These are phyloP conservation scores for Ustilago trichophora DNA, from an alignment of 1,284 basidiomycete genomes.

Conservation along the genomic window DNA sequence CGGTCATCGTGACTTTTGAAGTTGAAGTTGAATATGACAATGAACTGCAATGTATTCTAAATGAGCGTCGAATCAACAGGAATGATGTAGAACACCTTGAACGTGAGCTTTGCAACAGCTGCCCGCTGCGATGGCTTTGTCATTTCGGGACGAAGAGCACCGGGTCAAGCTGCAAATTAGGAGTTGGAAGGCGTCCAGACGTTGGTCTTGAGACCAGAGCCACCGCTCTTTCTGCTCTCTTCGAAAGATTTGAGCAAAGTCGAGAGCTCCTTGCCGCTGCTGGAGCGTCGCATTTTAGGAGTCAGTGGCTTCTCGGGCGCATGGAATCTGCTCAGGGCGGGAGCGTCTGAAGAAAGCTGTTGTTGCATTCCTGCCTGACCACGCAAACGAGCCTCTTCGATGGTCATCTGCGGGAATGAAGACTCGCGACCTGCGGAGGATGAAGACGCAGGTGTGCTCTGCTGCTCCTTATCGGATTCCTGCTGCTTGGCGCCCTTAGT, in stretches of 20 bases:
- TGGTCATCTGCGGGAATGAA: constrained; percentile 48
- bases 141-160: too few relatives aligned
- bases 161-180: too few relatives aligned
- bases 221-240: constrained; percentile 39
- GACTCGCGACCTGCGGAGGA: background rate
- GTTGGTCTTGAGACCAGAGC: constrained; percentile 39
- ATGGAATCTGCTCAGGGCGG: constrained; percentile 52
- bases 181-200: constrained; percentile 39
- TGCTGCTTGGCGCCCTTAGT: constrained; percentile 14
- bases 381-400: constrained; percentile 53
- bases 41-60: too few relatives aligned
- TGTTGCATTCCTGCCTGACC: constrained; percentile 53
- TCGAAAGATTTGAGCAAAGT: constrained; percentile 45
- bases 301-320: constrained; percentile 49
- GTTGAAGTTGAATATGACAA: too few relatives aligned
- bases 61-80: too few relatives aligned
- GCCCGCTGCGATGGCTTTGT: too few relatives aligned
- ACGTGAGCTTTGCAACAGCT: too few relatives aligned
- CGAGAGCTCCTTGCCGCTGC: constrained; percentile 44
- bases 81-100: too few relatives aligned
- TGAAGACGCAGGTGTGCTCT: background rate
- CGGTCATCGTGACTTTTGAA: too few relatives aligned
- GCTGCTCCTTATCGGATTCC: constrained; percentile 13
- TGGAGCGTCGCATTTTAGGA: constrained; percentile 47
- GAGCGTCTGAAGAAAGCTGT: constrained; percentile 50